A percentile compares a stretch with the other conserved stretches of the same genome.
These are phyloP conservation scores for Mrakia frigida DNA, from an alignment of 768 basidiomycete genomes.

Conservation along the genomic window DNA sequence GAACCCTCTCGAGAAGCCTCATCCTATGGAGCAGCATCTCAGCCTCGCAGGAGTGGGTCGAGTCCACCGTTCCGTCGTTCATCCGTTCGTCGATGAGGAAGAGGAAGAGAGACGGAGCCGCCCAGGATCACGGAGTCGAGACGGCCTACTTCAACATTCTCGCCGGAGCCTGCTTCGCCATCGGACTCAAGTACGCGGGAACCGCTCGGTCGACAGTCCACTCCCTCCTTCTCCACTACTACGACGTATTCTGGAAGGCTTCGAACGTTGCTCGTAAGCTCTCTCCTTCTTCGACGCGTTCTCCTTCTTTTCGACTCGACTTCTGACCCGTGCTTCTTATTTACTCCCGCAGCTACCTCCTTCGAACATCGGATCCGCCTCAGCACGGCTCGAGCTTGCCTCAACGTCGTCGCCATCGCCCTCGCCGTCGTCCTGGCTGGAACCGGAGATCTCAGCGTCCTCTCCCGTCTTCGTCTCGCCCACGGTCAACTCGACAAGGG, in stretches of 20 bases:
- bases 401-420: slow-evolving; percentile 79
- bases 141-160: slow-evolving; percentile 87
- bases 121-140: slow-evolving; percentile 65
- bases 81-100: slow-evolving; percentile 55
- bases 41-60: slow-evolving; percentile 67
- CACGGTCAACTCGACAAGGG: slow-evolving; percentile 68
- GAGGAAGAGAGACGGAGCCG: slow-evolving; percentile 45
- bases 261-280: slow-evolving; percentile 63
- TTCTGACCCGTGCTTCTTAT: neutral
- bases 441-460: slow-evolving; percentile 84
- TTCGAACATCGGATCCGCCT: slow-evolving; percentile 87
- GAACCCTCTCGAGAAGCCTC: slow-evolving; percentile 68
- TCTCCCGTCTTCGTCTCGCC: slow-evolving; percentile 77
- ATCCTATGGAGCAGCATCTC: slow-evolving; percentile 80
- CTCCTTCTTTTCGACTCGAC: neutral
- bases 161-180: slow-evolving; percentile 82
- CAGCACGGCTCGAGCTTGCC: slow-evolving; percentile 75
- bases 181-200: slow-evolving; percentile 89
- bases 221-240: slow-evolving; percentile 69
- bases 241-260: slow-evolving; percentile 69
- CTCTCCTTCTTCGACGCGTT: neutral
- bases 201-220: slow-evolving; percentile 89
- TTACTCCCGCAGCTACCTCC: slow-evolving; percentile 54
- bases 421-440: slow-evolving; percentile 95
- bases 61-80: slow-evolving; percentile 60